Percentiles rank a stretch among this genome's conserved stretches.
phyloP scores from a whole-genome alignment of 352 stramenopile species.

The Globisporangium spinosum region DNA sequence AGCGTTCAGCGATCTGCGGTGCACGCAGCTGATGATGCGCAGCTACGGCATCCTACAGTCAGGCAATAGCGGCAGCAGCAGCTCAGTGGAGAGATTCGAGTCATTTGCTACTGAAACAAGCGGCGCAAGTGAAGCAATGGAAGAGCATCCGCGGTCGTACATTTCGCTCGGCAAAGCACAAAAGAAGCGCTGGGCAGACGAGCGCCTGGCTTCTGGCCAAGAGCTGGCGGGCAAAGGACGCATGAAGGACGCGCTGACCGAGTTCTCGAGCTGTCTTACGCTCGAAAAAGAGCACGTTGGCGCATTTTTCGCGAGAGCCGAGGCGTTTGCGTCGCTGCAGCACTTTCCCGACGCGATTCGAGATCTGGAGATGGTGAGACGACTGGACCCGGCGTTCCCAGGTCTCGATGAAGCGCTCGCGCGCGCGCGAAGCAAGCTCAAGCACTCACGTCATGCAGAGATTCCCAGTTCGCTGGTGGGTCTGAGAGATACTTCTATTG shows the following conservation, averaged over 20 bases:
- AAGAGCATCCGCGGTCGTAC: conserved; percentile 28
- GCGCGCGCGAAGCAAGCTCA: conserved; percentile 18
- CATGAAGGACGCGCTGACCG: conserved; percentile 28
- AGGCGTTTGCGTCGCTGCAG: conserved; percentile 21
- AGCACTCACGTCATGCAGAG: conserved; percentile 23
- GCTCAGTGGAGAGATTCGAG: conserved; percentile 1
- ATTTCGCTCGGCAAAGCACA: conserved; percentile 28
- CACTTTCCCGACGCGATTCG: conserved; percentile 35
- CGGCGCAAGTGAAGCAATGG: not conserved
- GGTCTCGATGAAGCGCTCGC: conserved; percentile 18
- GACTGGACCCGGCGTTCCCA: conserved; percentile 20
- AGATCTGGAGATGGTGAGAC: conserved; percentile 28
- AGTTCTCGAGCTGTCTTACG: conserved; percentile 37
- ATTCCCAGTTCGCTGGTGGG: not conserved
- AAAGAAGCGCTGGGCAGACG: conserved; percentile 35
- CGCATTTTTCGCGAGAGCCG: conserved; percentile 23
- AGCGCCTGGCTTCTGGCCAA: conserved; percentile 25
- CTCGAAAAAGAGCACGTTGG: conserved; percentile 26
- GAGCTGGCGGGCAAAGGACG: conserved; percentile 24
- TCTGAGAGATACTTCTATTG: not conserved
- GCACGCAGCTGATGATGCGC: conserved; percentile 23
- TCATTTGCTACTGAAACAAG: conserved; percentile 16
- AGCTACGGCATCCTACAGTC: not conserved
- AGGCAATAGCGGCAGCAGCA: not conserved
- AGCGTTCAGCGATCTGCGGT: conserved; percentile 28